Base-by-base conservation (phyloP, 257 asterid species). In the Nicotiana undulata region DNA sequence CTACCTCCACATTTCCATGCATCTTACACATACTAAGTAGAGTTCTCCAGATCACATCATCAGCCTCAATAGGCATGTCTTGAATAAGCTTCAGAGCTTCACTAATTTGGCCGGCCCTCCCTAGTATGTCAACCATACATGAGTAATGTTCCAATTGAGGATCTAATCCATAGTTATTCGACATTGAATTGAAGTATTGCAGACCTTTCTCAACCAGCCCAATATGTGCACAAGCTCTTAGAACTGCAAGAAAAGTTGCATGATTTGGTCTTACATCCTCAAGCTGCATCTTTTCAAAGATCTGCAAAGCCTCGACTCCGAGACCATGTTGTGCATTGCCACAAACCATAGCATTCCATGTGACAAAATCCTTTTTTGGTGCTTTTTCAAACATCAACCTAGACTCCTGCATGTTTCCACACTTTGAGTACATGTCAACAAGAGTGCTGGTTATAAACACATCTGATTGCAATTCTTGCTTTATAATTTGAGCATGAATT, bases 341-440 rank as follows among this genome's bases (percentile, higher is more conserved):
- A 64, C 97, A 93, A n/a, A 89, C 86, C 89, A 95, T 84, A 7
- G 97, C 94, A 8, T 92, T 95, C 99, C 99, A 95, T 3, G 98
- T 92, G 82, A 95, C 98, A 46, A 84, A 90, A 84, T 93, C 98
- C 15, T 91, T 84, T 31, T 88, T 88, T 66, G 86, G 66, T 32
- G 99, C 86, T 84, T 92, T 93, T 18, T 92, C 91, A 40, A 95
- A 95, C 84, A 88, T 89, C 84, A 93, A 80, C 85, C 87, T 72
- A 1, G 94, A 90, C 72, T 92, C 99, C 28, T 87, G 85, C 94
- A 93, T 72, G 89, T 88, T 85, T 77, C 98, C 99, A 60, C 99
- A 93, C 75, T 95, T 95, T 0, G 99, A 93, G 64, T 95, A 95
- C 99, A 95, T 95, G 88, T 95, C 99, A 40, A 95, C 99, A 40